phyloP scores from a whole-genome alignment of 257 asterid genomes.

The Petrea volubilis region DNA sequence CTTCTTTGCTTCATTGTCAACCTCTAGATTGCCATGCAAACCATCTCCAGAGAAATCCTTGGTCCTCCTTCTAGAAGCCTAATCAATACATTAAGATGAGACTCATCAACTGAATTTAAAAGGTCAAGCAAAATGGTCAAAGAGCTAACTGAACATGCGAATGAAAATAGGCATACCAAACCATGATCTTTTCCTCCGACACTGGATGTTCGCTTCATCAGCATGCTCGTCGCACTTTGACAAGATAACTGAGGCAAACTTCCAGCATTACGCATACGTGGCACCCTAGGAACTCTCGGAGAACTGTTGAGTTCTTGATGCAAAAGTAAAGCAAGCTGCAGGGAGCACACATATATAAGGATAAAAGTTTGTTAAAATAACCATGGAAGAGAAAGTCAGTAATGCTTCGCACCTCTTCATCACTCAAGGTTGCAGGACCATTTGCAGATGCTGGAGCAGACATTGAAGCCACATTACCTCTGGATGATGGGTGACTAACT shows the following conservation, averaged over 20 bases:
- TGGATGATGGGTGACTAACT: conserved; percentile 51
- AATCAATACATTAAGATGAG: conserved; percentile 16
- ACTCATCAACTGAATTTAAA: conserved; percentile 9
- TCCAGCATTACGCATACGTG: conserved; percentile 97
- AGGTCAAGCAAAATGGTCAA: conserved; percentile 17
- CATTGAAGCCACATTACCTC: conserved; percentile 50
- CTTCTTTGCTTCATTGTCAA: conserved; percentile 65
- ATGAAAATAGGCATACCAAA: conserved; percentile 46
- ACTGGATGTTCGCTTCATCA: conserved; percentile 72
- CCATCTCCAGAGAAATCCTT: conserved; percentile 71
- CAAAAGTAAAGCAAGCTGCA: conserved; percentile 89
- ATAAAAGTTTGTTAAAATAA: conserved; percentile 5
- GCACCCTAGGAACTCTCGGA: conserved; percentile 94
- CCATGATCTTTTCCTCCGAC: conserved; percentile 75
- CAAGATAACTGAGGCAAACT: conserved; percentile 80
- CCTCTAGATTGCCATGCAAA: conserved; percentile 48
- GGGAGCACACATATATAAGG: conserved; percentile 19
- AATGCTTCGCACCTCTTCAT: conserved; percentile 76
- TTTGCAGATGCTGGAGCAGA: conserved; percentile 60
- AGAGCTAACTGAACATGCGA: conserved; percentile 17
- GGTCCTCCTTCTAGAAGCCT: conserved; percentile 73
- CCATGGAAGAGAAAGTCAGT: not conserved
- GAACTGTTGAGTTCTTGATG: conserved; percentile 99
- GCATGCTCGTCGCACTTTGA: conserved; percentile 68
- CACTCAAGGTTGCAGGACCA: conserved; percentile 74